These are phyloP conservation scores for Aphanoascus verrucosus DNA, from an alignment of 2,329 filamentous ascomycete species.

Conservation along the genomic window DNA sequence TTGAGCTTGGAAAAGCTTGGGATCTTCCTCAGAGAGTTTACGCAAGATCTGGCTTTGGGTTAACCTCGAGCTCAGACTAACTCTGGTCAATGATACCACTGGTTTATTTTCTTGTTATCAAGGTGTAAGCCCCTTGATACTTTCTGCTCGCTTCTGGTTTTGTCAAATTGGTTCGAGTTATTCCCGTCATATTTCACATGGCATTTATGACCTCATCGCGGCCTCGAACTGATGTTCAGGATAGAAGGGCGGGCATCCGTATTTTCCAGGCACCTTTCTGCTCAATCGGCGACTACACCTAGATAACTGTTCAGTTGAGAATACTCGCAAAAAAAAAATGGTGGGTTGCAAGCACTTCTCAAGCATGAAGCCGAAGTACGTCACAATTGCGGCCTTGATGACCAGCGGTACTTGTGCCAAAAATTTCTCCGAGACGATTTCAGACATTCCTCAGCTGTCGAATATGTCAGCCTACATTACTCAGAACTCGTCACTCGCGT, in stretches of 20 bases:
- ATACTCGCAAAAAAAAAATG: no score
- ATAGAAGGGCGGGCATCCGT: no score
- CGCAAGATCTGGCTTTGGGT: not conserved
- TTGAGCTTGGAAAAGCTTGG: no score
- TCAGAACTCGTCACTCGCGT: slow-evolving; percentile 10
- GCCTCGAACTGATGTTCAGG: not conserved
- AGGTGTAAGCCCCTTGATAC: no score
- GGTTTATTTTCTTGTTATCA: slow-evolving; percentile 15
- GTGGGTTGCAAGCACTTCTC: not conserved
- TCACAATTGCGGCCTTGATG: slow-evolving; percentile 9
- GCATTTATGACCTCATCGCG: not conserved
- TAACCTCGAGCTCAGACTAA: not conserved
- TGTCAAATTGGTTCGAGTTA: not conserved
- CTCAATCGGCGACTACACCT: not conserved
- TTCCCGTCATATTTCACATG: not conserved
- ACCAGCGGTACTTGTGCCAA: slow-evolving; percentile 13
- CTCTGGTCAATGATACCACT: not conserved
- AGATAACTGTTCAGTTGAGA: no score
- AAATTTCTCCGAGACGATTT: slow-evolving; percentile 13
- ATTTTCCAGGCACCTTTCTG: not conserved
- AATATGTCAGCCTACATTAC: slow-evolving; percentile 15
- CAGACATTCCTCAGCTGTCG: slow-evolving; percentile 15
- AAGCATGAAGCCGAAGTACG: slow-evolving; percentile 5
- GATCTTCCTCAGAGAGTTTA: no score
- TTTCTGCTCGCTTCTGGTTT: not conserved